A percentile compares a stretch with the other conserved stretches of the same genome.
Evolutionary conservation across 176 grass and related monocot species (phyloP).

Genomic region (Echinochloa phyllopogon): DNA sequence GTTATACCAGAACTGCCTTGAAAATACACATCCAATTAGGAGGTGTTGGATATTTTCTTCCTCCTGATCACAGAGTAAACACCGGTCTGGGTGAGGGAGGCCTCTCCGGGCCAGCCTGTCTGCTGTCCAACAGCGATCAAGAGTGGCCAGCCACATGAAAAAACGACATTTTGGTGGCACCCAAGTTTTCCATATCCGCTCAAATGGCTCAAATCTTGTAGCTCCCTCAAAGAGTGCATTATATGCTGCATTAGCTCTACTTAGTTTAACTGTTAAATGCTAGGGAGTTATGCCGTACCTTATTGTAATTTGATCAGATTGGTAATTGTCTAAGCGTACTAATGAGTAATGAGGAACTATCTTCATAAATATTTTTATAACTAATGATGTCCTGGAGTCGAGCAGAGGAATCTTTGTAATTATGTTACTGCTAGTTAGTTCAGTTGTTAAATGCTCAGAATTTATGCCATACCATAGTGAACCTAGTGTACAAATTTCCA

Average conservation of each 20-base stretch:
- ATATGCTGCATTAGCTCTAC: neutral
- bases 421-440: neutral
- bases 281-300: neutral
- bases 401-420: neutral
- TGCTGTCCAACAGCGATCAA: no score
- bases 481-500: neutral
- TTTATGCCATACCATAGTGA: neutral
- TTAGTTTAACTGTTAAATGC: slow-evolving; percentile 4
- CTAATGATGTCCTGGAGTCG: neutral
- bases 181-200: no score
- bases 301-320: neutral
- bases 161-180: no score
- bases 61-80: no score
- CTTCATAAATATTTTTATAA: neutral
- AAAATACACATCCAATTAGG: no score
- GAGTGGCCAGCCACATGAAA: no score
- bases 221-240: no score
- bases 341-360: slow-evolving; percentile 11
- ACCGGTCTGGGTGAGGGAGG: no score
- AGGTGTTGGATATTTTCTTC: no score
- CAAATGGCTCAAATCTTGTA: no score
- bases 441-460: neutral
- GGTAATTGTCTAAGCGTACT: neutral
- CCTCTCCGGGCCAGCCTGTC: no score
- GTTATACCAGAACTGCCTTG: no score